Base-by-base conservation (phyloP, 345 rosid genomes). In the Aegle marmelos region DNA sequence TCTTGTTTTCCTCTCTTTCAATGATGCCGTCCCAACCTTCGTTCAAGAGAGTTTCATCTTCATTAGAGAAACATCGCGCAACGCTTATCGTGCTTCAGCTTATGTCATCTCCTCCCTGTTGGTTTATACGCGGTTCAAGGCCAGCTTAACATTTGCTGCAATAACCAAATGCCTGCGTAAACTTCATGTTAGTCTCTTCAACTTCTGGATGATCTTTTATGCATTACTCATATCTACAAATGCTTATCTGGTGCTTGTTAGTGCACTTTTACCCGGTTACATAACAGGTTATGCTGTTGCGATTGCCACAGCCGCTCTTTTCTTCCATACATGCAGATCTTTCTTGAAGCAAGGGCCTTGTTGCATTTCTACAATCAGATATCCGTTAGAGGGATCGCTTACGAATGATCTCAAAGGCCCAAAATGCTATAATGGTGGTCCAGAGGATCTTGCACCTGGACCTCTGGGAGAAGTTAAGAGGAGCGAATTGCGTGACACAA, bases 11-110 rank as follows among this genome's bases (percentile, higher is more conserved):
- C 89, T 89, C 83, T 89, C 95, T 63, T 91, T 89, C 9, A 91
- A 91, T 11, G 95, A 91, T 6, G 91, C 86, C 0, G 95, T 91
- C 78, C 90, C 91, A 3, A 88, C 89, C 25, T 91, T 88, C 85
- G 86, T 91, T 77, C 93, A 89, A 58, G 91, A 83, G 74, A 77
- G 91, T 28, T 91, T 87, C 88, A 89, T 88, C 86, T 85, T 89
- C 90, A 89, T 87, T 30, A 73, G 89, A 60, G 93, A 91, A 76
- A 91, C 90, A 0, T 83, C 95, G 73, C 89, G 87, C 82, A 89
- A 91, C 2, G 87, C 95, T 0, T 91, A 91, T 73, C 87, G 93
- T 1, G 89, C 93, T 67, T 91, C 95, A 2, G 86, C 95, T 10
- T 91, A 83, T n/a, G 90, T 91, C 68, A 74, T 88, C 72, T 86